Evolutionary conservation across 2,329 filamentous ascomycete species (phyloP).

Genomic region (Mycosphaerelloides madeirae): DNA sequence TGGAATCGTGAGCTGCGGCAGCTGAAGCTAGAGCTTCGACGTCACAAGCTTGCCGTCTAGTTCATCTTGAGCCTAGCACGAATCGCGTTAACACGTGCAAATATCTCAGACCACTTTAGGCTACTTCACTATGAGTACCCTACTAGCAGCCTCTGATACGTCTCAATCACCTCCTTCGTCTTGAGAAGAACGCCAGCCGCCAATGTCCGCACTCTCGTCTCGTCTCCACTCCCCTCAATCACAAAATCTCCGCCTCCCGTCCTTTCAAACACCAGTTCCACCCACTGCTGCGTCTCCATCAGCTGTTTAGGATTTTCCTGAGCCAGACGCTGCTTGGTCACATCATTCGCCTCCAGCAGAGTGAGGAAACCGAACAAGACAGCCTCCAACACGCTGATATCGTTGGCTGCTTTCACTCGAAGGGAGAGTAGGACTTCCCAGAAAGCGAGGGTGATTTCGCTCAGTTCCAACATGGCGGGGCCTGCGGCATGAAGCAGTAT

Average conservation of each 20-base stretch:
- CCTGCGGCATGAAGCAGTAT: conserved; percentile 79
- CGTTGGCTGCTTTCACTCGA: conserved; percentile 44
- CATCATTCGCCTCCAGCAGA: conserved; percentile 71
- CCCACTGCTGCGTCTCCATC: conserved; percentile 85
- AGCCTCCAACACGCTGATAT: conserved; percentile 62
- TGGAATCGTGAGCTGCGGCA: no score
- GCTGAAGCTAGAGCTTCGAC: no score
- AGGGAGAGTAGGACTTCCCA: conserved; percentile 77
- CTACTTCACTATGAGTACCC: no score
- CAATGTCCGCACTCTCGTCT: conserved; percentile 73
- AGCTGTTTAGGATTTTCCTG: conserved; percentile 70
- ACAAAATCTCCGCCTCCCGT: conserved; percentile 32
- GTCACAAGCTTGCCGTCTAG: no score
- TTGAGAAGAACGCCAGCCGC: conserved; percentile 74
- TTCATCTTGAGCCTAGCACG: no score
- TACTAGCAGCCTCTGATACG: conserved; percentile 71
- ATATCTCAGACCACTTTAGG: no score
- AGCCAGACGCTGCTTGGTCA: conserved; percentile 65
- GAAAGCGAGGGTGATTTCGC: conserved; percentile 76
- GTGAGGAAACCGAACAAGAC: conserved; percentile 75
- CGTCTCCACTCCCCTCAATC: conserved; percentile 62
- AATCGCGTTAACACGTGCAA: no score
- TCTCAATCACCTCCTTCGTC: conserved; percentile 74
- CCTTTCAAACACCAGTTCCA: conserved; percentile 65
- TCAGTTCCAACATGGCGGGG: conserved; percentile 68